phyloP scores from a whole-genome alignment of 2,329 filamentous ascomycete genomes.

The Nannizziopsis arthrosporioides region DNA sequence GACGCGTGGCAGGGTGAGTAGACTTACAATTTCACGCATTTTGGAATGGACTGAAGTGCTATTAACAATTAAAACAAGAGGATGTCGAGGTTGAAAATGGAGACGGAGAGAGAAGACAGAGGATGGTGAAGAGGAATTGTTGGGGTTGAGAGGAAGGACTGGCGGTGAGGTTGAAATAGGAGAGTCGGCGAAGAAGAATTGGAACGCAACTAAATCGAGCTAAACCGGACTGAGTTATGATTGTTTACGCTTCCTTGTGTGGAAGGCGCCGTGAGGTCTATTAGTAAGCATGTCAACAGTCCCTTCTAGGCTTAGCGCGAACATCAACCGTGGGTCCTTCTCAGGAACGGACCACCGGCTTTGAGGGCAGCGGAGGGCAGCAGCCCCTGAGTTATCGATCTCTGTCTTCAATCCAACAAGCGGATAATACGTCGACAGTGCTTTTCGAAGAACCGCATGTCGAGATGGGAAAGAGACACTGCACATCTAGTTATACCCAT shows the following conservation, averaged over 20 bases:
- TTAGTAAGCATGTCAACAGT: too few relatives aligned
- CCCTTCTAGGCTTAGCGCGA: too few relatives aligned
- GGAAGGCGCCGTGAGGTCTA: background rate
- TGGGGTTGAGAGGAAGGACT: slow-evolving; percentile 7
- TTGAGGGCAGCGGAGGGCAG: too few relatives aligned
- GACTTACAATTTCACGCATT: slow-evolving; percentile 65
- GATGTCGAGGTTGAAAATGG: background rate
- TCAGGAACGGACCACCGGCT: too few relatives aligned
- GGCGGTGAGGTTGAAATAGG: slow-evolving; percentile 13
- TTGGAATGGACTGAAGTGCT: slow-evolving; percentile 30
- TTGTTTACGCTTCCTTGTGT: slow-evolving; percentile 12
- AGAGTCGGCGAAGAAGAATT: background rate
- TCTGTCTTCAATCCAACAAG: too few relatives aligned
- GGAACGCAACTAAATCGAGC: background rate
- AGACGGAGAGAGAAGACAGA: background rate
- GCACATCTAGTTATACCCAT: too few relatives aligned
- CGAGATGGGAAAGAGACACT: too few relatives aligned
- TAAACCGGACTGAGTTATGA: slow-evolving; percentile 7
- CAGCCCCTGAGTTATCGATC: too few relatives aligned
- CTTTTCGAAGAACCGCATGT: too few relatives aligned
- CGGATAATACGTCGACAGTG: too few relatives aligned
- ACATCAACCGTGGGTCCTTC: too few relatives aligned
- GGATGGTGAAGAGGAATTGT: slow-evolving; percentile 12
- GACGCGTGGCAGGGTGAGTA: slow-evolving; percentile 25
- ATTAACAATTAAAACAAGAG: slow-evolving; percentile 14